These are phyloP conservation scores for Pseudoscleropodium purum DNA, from an alignment of 225 moss, liverwort and hornwort genomes.

Conservation along the genomic window DNA sequence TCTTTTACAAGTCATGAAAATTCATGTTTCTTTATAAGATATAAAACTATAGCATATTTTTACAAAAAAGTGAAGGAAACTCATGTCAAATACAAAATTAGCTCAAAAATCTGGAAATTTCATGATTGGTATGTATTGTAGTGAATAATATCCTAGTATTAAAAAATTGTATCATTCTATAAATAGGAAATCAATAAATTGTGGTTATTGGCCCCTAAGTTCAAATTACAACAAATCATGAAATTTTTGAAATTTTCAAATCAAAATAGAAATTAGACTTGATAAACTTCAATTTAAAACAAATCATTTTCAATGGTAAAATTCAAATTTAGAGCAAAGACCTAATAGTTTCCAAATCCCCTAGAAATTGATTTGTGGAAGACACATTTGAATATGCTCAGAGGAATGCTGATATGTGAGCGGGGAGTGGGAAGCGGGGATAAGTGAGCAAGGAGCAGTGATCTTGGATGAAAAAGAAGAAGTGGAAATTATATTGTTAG, in stretches of 20 bases:
- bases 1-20: neutral
- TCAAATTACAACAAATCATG: neutral
- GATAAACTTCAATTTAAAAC: too few relatives aligned
- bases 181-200: neutral
- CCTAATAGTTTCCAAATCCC: neutral
- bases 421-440: too few relatives aligned
- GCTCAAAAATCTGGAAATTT: neutral
- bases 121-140: too few relatives aligned
- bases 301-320: neutral
- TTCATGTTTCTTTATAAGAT: neutral
- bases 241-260: neutral
- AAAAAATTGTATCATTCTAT: neutral
- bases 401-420: too few relatives aligned
- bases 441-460: too few relatives aligned
- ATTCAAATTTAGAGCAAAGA: neutral
- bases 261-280: neutral
- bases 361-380: neutral
- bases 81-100: neutral
- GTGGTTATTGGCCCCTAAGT: accelerated
- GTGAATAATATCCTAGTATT: neutral
- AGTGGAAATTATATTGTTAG: too few relatives aligned
- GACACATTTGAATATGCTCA: neutral
- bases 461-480: too few relatives aligned
- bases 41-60: neutral
- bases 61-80: neutral